phyloP scores from a whole-genome alignment of 495 filamentous ascomycete genomes.

The Chlorociboria aeruginascens region DNA sequence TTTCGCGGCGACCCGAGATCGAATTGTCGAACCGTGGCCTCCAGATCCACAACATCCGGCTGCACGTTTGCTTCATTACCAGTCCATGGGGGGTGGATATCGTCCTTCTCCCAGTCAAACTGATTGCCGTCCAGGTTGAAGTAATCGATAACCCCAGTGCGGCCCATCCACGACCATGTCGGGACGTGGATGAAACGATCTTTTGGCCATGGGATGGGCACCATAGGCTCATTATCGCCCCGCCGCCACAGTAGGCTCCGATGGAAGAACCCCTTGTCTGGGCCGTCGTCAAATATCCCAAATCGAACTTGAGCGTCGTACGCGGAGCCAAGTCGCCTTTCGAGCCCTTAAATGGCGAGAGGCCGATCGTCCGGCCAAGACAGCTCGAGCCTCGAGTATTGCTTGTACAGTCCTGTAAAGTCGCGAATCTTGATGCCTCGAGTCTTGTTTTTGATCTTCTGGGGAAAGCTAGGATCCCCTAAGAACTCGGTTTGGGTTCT shows the following conservation, averaged over 20 bases:
- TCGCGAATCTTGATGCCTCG: conserved; percentile 1
- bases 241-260: conserved; percentile 8
- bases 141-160: conserved; percentile 5
- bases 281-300: conserved; percentile 6
- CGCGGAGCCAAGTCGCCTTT: not conserved
- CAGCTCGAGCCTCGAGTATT: conserved; percentile 3
- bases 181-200: not conserved
- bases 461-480: conserved; percentile 28
- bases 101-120: no score
- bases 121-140: no score
- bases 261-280: no score
- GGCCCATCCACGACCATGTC: conserved; percentile 10
- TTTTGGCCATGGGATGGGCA: not conserved
- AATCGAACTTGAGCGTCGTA: not conserved
- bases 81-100: no score
- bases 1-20: no score
- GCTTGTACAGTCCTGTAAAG: conserved; percentile 5
- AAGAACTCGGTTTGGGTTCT: conserved; percentile 21
- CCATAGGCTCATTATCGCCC: not conserved
- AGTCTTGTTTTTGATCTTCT: not conserved
- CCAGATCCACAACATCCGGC: no score
- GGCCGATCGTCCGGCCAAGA: not conserved
- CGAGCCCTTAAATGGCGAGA: conserved; percentile 5
- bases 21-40: no score
- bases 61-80: no score